Percentiles rank a stretch among this genome's conserved stretches.
These are phyloP conservation scores for Teratosphaeria gauchensis DNA, from an alignment of 2,329 filamentous ascomycete genomes.

Conservation along the genomic window DNA sequence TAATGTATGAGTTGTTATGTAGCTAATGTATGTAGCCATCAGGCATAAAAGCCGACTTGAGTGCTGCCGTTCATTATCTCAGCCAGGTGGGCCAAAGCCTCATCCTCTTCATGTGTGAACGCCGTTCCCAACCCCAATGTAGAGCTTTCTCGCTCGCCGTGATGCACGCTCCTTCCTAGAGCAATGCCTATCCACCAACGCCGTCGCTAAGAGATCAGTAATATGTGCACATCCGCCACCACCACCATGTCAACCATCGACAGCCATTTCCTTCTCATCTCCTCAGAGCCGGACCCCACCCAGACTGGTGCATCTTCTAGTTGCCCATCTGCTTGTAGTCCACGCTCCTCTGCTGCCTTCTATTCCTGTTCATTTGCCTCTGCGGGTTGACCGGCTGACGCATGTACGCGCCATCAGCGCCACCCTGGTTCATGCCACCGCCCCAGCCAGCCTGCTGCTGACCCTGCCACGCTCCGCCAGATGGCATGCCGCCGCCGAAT, in stretches of 20 bases:
- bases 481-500: conserved; percentile 9
- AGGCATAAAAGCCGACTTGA: background rate
- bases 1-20: background rate
- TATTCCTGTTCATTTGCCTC: conserved; percentile 52
- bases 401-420: conserved; percentile 84
- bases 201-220: conserved; percentile 13
- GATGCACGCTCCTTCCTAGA: background rate
- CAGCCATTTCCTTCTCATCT: background rate
- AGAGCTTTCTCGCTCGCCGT: background rate
- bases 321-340: conserved; percentile 74
- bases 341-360: conserved; percentile 56
- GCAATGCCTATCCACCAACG: conserved; percentile 8
- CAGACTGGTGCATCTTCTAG: background rate
- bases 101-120: background rate
- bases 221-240: background rate
- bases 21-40: background rate
- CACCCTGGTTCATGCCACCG: conserved; percentile 15
- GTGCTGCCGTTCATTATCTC: background rate
- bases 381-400: conserved; percentile 92
- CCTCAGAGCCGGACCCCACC: background rate
- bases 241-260: background rate
- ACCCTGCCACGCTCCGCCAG: conserved; percentile 8
- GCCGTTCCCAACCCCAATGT: background rate
- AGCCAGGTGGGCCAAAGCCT: background rate
- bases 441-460: conserved; percentile 12